Evolutionary conservation across 176 grass and related monocot species (phyloP).

Genomic region (Coix lacrymajobi): DNA sequence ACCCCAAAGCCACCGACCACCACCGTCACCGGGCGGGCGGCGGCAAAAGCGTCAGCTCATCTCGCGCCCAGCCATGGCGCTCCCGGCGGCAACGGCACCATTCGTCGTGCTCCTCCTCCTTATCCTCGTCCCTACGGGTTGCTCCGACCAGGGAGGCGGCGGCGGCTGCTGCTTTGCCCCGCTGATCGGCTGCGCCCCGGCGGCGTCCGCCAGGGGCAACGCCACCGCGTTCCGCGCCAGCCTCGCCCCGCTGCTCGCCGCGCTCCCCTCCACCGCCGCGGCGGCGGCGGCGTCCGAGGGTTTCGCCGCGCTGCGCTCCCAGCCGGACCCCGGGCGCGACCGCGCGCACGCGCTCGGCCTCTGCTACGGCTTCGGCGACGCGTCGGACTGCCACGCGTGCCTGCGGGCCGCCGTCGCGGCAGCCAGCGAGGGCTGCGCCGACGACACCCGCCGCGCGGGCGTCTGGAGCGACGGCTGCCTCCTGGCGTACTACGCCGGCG

Average conservation of each 20-base stretch:
- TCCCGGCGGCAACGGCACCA: neutral
- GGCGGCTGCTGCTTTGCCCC: neutral
- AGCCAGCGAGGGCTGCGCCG: neutral
- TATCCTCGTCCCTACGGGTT: neutral
- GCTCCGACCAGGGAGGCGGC: neutral
- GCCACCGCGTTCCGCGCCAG: neutral
- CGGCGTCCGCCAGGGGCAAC: neutral
- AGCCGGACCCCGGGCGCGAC: neutral
- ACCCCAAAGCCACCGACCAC: neutral
- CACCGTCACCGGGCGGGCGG: neutral
- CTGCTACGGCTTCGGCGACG: neutral
- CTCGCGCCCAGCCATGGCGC: neutral
- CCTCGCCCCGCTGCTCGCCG: conserved; percentile 3
- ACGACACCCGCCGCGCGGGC: neutral
- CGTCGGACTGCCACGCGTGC: neutral
- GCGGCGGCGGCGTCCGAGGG: neutral
- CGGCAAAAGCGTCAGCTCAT: neutral
- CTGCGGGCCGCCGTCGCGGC: neutral
- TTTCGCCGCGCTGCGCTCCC: neutral
- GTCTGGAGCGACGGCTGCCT: neutral
- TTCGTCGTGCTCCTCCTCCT: neutral
- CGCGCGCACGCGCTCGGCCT: neutral
- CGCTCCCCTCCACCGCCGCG: neutral
- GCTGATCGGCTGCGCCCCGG: neutral
- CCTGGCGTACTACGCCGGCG: neutral